phyloP scores from a whole-genome alignment of 2,329 filamentous ascomycete genomes.

The Thielaviopsis euricoi region DNA sequence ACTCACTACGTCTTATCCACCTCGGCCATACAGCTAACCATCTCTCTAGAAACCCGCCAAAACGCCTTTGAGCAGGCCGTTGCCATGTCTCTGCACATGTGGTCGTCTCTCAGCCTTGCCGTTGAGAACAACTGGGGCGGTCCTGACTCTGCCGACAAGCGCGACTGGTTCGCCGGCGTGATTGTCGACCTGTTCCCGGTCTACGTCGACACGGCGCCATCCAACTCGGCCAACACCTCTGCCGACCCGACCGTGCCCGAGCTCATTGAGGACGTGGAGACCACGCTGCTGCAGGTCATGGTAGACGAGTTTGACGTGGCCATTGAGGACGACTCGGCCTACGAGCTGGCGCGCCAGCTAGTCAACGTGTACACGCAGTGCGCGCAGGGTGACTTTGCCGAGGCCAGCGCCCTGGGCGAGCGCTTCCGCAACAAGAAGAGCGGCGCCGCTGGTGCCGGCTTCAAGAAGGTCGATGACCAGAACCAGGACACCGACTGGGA shows the following conservation, averaged over 20 bases:
- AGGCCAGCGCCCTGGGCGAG: conserved; percentile 45
- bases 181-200: conserved; percentile 67
- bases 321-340: conserved; percentile 76
- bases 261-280: conserved; percentile 66
- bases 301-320: conserved; percentile 89
- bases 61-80: conserved; percentile 71
- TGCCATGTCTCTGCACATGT: conserved; percentile 69
- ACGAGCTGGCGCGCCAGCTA: conserved; percentile 56
- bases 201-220: conserved; percentile 29
- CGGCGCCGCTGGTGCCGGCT: conserved; percentile 27
- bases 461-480: conserved; percentile 36
- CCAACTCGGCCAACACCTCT: conserved; percentile 16
- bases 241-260: conserved; percentile 13
- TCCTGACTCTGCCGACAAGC: conserved; percentile 66
- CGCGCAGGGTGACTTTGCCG: conserved; percentile 46
- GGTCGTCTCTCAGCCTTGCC: conserved; percentile 75
- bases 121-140: conserved; percentile 83
- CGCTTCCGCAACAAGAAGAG: conserved; percentile 46
- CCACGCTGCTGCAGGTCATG: conserved; percentile 77
- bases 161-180: conserved; percentile 88
- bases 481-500: conserved; percentile 47
- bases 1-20: not conserved
- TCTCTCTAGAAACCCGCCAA: conserved; percentile 32
- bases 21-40: not conserved
- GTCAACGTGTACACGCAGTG: conserved; percentile 49